Conservation (phyloP, 371 early-diverging fungal species). For the Parasitella parasitica region DNA sequence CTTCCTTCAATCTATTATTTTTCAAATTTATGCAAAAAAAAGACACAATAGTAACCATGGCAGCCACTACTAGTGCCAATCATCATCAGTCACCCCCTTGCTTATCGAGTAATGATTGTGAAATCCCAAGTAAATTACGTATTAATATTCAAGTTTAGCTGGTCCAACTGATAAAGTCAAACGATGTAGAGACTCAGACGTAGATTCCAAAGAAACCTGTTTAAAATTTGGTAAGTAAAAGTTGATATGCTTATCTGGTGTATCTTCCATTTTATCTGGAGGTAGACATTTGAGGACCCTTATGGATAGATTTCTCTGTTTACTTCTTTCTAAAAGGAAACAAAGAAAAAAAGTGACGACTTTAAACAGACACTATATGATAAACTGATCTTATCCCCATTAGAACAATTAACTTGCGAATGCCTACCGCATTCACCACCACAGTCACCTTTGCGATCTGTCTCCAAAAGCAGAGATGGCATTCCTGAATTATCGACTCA, state of each 20-base stretch:
- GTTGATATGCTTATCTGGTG: neutral
- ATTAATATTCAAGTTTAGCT: slow-evolving; percentile 1
- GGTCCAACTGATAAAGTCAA: slow-evolving; percentile 12
- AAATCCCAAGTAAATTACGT: neutral
- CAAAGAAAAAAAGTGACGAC: neutral
- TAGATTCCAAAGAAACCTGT: slow-evolving; percentile 12
- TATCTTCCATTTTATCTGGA: neutral
- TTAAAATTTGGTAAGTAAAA: slow-evolving; percentile 12
- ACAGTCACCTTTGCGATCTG: slow-evolving; percentile 25
- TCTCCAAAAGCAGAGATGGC: slow-evolving; percentile 5
- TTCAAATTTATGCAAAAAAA: neutral
- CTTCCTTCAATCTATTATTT: neutral
- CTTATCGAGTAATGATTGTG: neutral
- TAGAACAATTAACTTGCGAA: slow-evolving; percentile 24
- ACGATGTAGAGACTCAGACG: slow-evolving; percentile 4
- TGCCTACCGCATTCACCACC: slow-evolving; percentile 28
- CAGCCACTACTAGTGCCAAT: neutral
- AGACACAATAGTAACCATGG: neutral
- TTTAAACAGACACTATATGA: neutral
- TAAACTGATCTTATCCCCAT: neutral
- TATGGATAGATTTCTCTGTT: neutral
- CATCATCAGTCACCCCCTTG: neutral
- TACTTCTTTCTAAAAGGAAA: neutral
- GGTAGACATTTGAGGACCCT: neutral
- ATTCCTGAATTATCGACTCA: slow-evolving; percentile 13